phyloP scores from a whole-genome alignment of 805 yeast species.

The Ogataea zsoltii region DNA sequence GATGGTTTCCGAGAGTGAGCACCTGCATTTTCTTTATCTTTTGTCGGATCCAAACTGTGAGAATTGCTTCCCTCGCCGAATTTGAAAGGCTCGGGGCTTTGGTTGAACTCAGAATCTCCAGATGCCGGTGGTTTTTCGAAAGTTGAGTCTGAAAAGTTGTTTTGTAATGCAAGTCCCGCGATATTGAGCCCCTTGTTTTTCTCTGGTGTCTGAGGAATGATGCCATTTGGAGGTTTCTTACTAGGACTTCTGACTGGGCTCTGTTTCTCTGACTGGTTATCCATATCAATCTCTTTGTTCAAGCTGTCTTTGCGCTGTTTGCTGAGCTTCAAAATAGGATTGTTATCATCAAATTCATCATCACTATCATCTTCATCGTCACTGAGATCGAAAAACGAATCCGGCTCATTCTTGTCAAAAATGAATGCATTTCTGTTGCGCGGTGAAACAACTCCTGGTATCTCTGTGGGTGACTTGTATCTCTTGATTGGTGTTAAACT shows the following conservation, averaged over 20 bases:
- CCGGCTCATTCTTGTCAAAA: constrained; percentile 21
- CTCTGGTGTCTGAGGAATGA: constrained; percentile 22
- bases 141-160: constrained; percentile 7
- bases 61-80: constrained; percentile 16
- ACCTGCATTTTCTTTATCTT: constrained; percentile 17
- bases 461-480: constrained; percentile 12
- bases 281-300: background rate
- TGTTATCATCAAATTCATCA: background rate
- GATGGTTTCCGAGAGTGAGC: constrained; percentile 21
- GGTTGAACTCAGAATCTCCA: constrained; percentile 12
- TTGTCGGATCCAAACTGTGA: constrained; percentile 7
- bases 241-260: constrained; percentile 19
- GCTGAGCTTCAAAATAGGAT: background rate
- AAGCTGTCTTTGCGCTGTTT: background rate
- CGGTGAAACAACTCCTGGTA: constrained; percentile 18
- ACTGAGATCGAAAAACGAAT: constrained; percentile 20
- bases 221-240: constrained; percentile 15
- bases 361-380: constrained; percentile 17
- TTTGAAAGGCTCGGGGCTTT: constrained; percentile 17
- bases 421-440: constrained; percentile 25
- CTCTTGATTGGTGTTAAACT: constrained; percentile 13
- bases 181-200: constrained; percentile 26
- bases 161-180: constrained; percentile 15
- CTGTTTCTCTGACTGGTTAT: background rate
- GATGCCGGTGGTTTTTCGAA: background rate